Evolutionary conservation across 2,329 filamentous ascomycete species (phyloP).

Genomic region (Pestalotiopsis sp.): DNA sequence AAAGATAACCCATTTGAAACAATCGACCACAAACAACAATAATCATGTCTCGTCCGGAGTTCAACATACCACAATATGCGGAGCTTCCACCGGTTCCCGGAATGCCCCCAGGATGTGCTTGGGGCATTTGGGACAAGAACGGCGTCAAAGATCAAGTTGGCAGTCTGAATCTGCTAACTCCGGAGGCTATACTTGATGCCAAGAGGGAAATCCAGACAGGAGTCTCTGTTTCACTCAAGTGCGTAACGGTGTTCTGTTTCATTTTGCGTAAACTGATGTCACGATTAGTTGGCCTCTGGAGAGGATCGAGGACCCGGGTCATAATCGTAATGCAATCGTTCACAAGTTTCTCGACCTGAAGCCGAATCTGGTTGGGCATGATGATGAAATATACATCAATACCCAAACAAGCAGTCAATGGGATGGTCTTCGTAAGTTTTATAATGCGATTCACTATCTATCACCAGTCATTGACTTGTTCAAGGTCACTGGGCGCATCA

Average conservation of each 20-base stretch:
- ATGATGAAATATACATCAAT: neutral
- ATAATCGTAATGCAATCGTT: neutral
- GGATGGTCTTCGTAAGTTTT: neutral
- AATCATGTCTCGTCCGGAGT: neutral
- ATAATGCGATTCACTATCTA: neutral
- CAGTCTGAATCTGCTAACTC: neutral
- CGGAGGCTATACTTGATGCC: neutral
- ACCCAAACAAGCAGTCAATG: neutral
- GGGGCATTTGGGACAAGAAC: neutral
- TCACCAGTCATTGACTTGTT: neutral
- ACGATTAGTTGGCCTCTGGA: neutral
- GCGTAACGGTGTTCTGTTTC: neutral
- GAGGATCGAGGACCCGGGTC: neutral
- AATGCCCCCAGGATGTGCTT: neutral
- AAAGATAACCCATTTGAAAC: neutral
- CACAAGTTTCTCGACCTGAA: neutral
- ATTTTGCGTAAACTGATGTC: neutral
- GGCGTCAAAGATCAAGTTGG: neutral
- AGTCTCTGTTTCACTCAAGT: neutral
- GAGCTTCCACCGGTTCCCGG: neutral
- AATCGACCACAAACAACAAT: neutral
- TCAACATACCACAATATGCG: neutral
- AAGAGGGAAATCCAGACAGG: neutral
- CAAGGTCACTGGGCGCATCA: neutral
- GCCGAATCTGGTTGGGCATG: neutral